These are phyloP conservation scores for Penicillium oxalicum DNA, from an alignment of 2,329 filamentous ascomycete genomes.

Conservation along the genomic window DNA sequence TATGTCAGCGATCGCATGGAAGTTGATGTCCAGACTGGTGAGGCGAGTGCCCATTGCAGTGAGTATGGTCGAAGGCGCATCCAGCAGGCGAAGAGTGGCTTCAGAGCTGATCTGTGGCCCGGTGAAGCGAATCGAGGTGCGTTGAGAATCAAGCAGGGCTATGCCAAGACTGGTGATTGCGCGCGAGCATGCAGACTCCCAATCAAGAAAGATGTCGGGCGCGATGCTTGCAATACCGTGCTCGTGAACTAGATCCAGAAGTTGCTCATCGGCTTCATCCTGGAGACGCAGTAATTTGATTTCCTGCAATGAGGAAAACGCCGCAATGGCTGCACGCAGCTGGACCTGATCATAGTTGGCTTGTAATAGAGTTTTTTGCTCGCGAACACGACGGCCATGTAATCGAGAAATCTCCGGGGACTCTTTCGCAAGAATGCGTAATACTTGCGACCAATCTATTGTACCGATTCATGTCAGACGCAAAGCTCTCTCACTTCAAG, in stretches of 20 bases:
- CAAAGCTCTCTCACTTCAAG: too few relatives aligned
- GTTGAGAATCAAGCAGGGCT: slow-evolving; percentile 52
- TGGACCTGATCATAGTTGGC: slow-evolving; percentile 48
- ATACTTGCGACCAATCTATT: slow-evolving; percentile 27
- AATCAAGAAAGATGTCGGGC: slow-evolving; percentile 48
- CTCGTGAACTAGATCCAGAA: slow-evolving; percentile 48
- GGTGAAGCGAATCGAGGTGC: slow-evolving; percentile 55
- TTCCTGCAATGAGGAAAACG: slow-evolving; percentile 57
- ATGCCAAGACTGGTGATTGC: slow-evolving; percentile 54
- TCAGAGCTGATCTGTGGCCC: slow-evolving; percentile 58
- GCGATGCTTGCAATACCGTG: slow-evolving; percentile 36
- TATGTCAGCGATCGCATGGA: slow-evolving; percentile 53
- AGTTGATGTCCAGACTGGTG: slow-evolving; percentile 58
- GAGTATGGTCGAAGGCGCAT: slow-evolving; percentile 44
- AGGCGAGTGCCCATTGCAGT: slow-evolving; percentile 51
- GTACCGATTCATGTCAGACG: too few relatives aligned
- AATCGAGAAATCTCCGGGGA: slow-evolving; percentile 21
- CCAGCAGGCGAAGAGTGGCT: slow-evolving; percentile 49
- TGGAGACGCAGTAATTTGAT: slow-evolving; percentile 59
- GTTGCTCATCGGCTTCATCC: slow-evolving; percentile 52
- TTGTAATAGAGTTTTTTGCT: slow-evolving; percentile 44
- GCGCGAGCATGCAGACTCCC: slow-evolving; percentile 58
- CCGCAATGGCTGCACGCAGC: slow-evolving; percentile 50
- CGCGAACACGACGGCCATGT: slow-evolving; percentile 30
- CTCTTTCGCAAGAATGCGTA: slow-evolving; percentile 17